Base-by-base conservation (phyloP, 2,329 filamentous ascomycete genomes). In the Mycosphaerella sp. region DNA sequence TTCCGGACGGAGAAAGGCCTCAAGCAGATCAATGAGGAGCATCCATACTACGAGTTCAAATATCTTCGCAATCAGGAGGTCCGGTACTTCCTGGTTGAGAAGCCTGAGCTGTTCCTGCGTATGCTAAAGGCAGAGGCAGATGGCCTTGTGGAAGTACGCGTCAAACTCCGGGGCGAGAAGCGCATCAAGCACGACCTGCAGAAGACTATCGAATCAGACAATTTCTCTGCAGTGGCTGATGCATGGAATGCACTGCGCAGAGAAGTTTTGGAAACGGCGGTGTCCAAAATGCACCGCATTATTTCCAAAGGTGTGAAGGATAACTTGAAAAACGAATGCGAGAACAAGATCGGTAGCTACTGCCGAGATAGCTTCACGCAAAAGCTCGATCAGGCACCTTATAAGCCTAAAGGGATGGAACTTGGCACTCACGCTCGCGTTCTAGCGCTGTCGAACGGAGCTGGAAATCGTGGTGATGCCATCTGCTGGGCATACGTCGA, bases 41-140 rank as follows among this genome's bases (percentile, higher is more conserved):
- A 97, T 64, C 89, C 89, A 0, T 97, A 94, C 70, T 97, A 97
- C 67, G 93, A 97, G 69, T 88, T 98, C 74, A 95, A 98, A 70
- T 98, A 98, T 62, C 77, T 98, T 16, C 83, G 89, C 58, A 89
- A 93, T 62, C 90, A 96, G 69, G 87, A 87, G 6, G 60, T 65
- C 21, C 61, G 59, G n/a, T 54, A 60, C 44, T 86, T 96, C 55
- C 80, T 97, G 53, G 86, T 89, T 2, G 81, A 83, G 46, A 84
- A 87, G 47, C 93, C 93, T 1, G 90, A 96, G 58, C 76, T 95
- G 21, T 98, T 93, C 67, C 74, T 98, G 50, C 91, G 94, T 71
- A 98, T 98, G 93, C 82, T 97, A 69, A 94, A 89, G 68, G 93
- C 93, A 1, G 93, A 98, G 68, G 86, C 93, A 63, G 93, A 98